These are phyloP conservation scores for Lactifluus echinatus DNA, from an alignment of 768 basidiomycete species.

Conservation along the genomic window DNA sequence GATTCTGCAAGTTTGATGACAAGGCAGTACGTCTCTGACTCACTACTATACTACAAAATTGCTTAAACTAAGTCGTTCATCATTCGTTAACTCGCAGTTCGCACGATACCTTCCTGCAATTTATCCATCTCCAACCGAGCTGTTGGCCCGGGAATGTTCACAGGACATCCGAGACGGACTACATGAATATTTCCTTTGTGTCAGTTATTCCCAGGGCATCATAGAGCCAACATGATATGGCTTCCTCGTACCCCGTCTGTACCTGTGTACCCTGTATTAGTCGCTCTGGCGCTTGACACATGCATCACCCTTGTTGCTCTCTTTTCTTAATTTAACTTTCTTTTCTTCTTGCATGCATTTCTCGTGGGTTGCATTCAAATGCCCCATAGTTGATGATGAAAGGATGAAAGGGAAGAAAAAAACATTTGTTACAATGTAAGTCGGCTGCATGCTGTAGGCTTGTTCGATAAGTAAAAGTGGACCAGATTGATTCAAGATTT, in stretches of 20 bases:
- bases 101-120: conserved; percentile 78
- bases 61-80: background rate
- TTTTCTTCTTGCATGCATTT: background rate
- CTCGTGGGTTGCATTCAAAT: background rate
- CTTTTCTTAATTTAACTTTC: conserved; percentile 5
- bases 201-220: conserved; percentile 66
- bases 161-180: conserved; percentile 77
- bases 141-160: conserved; percentile 74
- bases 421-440: too few relatives aligned
- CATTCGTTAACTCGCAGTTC: conserved; percentile 48
- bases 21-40: conserved; percentile 59
- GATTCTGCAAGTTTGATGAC: conserved; percentile 83
- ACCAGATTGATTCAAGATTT: too few relatives aligned
- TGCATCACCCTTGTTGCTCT: background rate
- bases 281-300: background rate
- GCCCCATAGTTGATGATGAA: background rate
- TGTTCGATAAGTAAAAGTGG: too few relatives aligned
- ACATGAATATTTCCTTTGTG: conserved; percentile 70
- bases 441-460: too few relatives aligned
- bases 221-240: conserved; percentile 42
- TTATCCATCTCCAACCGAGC: conserved; percentile 82
- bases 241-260: too few relatives aligned
- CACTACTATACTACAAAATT: background rate
- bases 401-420: too few relatives aligned
- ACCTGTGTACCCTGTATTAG: background rate